Base-by-base conservation (phyloP, 2,329 filamentous ascomycete species). In the Aspergillus amoenus region DNA sequence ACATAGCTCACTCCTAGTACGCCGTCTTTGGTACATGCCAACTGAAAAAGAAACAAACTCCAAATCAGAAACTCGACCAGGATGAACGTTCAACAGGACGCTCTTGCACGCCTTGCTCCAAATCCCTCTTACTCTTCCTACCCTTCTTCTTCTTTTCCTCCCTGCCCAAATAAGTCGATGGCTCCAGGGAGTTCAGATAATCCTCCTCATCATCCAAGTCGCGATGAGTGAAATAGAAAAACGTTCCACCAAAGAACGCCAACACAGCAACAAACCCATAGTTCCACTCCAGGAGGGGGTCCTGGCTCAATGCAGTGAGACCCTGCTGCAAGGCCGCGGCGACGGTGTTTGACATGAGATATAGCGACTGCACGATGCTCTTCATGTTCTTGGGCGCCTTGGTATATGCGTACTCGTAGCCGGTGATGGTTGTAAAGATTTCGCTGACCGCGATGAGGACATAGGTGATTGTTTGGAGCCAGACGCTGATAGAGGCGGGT, bases 341-440 rank as follows among this genome's bases (percentile, higher is more conserved):
- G 61, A 91, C 79, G 57, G 88, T 88, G 30, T 80, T 85, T 81
- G 84, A 89, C 76, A 88, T 87, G 44, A 90, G 79, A 72, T 85
- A 87, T 66, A 90, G 77, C 27, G 83, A 82, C 72, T 76, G 79
- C 9, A 92, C 88, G 63, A 52, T 32, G 8, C 85, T 88, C 67
- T 88, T 87, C 89, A 92, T 92, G 77, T 90, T 91, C 70, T 83
- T 85, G 34, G 89, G 89, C 0, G 88, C 88, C 74, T 90, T 90
- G 67, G 86, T 87, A 76, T 86, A 91, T 32, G 89, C 89, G 64
- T 89, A 90, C 71, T 91, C 88, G 65, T 88, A 84, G 1, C 85
- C 85, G 0, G 82, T 85, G 63, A 85, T 81, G 12, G 77, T 80
- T 8, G 81, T 78, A 63, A 84, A 81, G 61, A 84, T 84, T 64